Percentiles rank a stretch among this genome's conserved stretches.
These are phyloP conservation scores for Lophiostoma macrostomum DNA, from an alignment of 495 filamentous ascomycete genomes.

Conservation along the genomic window DNA sequence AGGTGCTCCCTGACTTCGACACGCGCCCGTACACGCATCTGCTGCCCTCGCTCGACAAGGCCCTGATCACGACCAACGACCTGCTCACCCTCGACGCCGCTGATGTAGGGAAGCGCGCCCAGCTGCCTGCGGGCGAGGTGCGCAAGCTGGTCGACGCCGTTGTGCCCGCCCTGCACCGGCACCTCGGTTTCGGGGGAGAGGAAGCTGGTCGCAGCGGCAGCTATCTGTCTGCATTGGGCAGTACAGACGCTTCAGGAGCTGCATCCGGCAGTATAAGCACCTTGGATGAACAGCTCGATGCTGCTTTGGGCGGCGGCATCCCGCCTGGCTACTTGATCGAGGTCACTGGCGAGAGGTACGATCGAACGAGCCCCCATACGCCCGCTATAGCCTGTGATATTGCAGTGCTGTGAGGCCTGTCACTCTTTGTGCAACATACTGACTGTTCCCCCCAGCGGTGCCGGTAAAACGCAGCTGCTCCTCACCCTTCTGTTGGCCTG, in stretches of 20 bases:
- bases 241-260: conserved; percentile 31
- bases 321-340: conserved; percentile 81
- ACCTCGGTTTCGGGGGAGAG: conserved; percentile 52
- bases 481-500: conserved; percentile 73
- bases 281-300: conserved; percentile 70
- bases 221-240: conserved; percentile 21
- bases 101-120: conserved; percentile 82
- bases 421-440: conserved; percentile 13
- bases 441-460: conserved; percentile 60
- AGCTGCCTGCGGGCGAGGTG: conserved; percentile 75
- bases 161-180: conserved; percentile 60
- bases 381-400: no score
- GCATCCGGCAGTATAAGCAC: conserved; percentile 70
- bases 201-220: conserved; percentile 20
- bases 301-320: conserved; percentile 78
- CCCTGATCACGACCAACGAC: conserved; percentile 72
- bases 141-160: conserved; percentile 65
- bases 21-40: conserved; percentile 67
- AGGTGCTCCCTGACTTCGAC: conserved; percentile 76
- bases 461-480: conserved; percentile 95
- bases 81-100: conserved; percentile 79
- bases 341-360: conserved; percentile 82
- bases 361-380: background rate
- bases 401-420: background rate
- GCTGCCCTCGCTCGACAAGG: conserved; percentile 73